These are phyloP conservation scores for Fusarium nodosum DNA, from an alignment of 2,329 filamentous ascomycete genomes.

Conservation along the genomic window DNA sequence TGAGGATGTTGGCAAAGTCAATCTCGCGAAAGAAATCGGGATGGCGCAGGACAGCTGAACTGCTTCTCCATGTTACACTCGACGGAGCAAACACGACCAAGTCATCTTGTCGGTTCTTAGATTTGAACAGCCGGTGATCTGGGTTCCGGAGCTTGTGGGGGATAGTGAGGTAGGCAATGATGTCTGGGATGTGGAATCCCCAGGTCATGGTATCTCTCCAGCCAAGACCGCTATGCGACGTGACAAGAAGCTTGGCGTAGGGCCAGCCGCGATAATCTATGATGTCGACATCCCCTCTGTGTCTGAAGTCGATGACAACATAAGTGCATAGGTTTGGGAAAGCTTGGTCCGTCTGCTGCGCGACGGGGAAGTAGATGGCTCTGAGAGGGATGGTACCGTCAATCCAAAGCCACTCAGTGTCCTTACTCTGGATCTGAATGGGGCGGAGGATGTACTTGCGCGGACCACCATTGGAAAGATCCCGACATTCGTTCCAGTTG, in stretches of 20 bases:
- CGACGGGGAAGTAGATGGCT: slow-evolving; percentile 19
- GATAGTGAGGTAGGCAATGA: slow-evolving; percentile 22
- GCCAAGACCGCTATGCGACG: background rate
- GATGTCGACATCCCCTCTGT: rapidly evolving
- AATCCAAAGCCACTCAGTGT: slow-evolving; percentile 22
- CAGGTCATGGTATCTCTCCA: background rate
- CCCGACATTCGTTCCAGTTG: slow-evolving; percentile 26
- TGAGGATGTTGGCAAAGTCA: slow-evolving; percentile 11
- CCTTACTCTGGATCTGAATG: rapidly evolving
- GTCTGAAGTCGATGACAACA: slow-evolving; percentile 22
- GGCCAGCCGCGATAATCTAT: rapidly evolving
- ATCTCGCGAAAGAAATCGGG: slow-evolving; percentile 11
- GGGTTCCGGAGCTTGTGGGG: slow-evolving; percentile 21
- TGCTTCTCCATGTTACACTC: background rate
- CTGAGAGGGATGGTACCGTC: slow-evolving; percentile 14
- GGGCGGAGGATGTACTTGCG: slow-evolving; percentile 27
- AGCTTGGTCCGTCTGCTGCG: background rate
- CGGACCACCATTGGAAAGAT: background rate
- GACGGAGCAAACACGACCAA: background rate
- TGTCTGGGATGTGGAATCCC: slow-evolving; percentile 10
- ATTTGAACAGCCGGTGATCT: rapidly evolving
- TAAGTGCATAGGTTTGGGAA: slow-evolving; percentile 13
- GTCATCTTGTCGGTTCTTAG: background rate
- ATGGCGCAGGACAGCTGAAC: rapidly evolving
- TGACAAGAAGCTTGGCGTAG: rapidly evolving